phyloP scores from a whole-genome alignment of 1,139 yeast species.

The Pichia inconspicua region DNA sequence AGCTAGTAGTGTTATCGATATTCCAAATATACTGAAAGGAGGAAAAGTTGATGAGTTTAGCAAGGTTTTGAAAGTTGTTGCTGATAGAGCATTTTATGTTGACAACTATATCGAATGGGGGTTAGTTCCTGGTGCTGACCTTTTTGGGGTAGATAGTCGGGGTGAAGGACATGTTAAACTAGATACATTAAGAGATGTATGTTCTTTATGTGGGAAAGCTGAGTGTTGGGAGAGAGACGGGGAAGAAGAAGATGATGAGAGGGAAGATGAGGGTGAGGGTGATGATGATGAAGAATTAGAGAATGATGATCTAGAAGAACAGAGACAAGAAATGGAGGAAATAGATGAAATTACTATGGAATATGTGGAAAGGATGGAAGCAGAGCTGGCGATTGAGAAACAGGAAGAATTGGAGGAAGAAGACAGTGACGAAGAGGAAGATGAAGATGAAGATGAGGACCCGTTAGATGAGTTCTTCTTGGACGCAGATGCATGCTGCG shows the following conservation, averaged over 20 bases:
- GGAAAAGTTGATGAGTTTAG: slow-evolving; percentile 39
- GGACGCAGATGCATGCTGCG: slow-evolving; percentile 45
- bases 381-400: slow-evolving; percentile 16
- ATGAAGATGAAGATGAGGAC: slow-evolving; percentile 18
- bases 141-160: slow-evolving; percentile 59
- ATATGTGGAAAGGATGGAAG: slow-evolving; percentile 31
- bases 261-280: slow-evolving; percentile 27
- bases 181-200: slow-evolving; percentile 63
- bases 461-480: slow-evolving; percentile 12
- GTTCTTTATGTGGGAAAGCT: slow-evolving; percentile 64
- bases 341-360: slow-evolving; percentile 34
- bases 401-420: slow-evolving; percentile 9
- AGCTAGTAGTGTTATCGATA: slow-evolving; percentile 33
- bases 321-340: slow-evolving; percentile 20
- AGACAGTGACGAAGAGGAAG: slow-evolving; percentile 30
- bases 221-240: slow-evolving; percentile 44
- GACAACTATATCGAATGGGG: slow-evolving; percentile 69
- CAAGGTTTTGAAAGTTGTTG: slow-evolving; percentile 47
- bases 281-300: slow-evolving; percentile 26
- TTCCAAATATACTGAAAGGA: slow-evolving; percentile 21
- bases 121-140: slow-evolving; percentile 85
- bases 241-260: slow-evolving; percentile 19
- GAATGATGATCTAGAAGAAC: slow-evolving; percentile 13
- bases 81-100: slow-evolving; percentile 74
- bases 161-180: slow-evolving; percentile 55